A percentile compares a stretch with the other conserved stretches of the same genome.
phyloP scores from a whole-genome alignment of 2,329 filamentous ascomycete species.

The Cercospora berteroae region DNA sequence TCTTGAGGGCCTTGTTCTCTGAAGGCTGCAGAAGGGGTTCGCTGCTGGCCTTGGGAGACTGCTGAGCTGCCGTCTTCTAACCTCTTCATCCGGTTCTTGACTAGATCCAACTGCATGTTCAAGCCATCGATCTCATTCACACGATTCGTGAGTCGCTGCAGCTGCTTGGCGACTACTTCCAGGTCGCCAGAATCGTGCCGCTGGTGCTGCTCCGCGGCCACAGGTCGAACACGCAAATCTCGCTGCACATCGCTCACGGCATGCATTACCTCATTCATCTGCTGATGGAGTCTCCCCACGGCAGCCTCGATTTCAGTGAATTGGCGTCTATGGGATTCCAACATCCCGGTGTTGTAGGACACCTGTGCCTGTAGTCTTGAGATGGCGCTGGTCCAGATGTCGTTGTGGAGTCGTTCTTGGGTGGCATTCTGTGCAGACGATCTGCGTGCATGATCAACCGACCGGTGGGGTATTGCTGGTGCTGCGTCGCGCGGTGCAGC shows the following conservation, averaged over 20 bases:
- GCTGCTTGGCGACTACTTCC: slow-evolving; percentile 46
- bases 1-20: slow-evolving; percentile 12
- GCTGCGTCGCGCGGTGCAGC: slow-evolving; percentile 27
- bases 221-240: slow-evolving; percentile 36
- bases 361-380: slow-evolving; percentile 50
- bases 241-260: slow-evolving; percentile 40
- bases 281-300: slow-evolving; percentile 42
- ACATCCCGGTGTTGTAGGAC: slow-evolving; percentile 45
- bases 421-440: slow-evolving; percentile 13
- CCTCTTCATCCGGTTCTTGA: slow-evolving; percentile 48
- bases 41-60: slow-evolving; percentile 5
- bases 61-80: slow-evolving; percentile 31
- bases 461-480: slow-evolving; percentile 13
- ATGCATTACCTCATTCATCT: slow-evolving; percentile 39
- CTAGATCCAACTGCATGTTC: slow-evolving; percentile 48
- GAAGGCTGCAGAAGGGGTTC: slow-evolving; percentile 7
- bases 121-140: slow-evolving; percentile 49
- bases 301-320: slow-evolving; percentile 44
- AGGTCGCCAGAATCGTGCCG: slow-evolving; percentile 40
- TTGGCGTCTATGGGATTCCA: slow-evolving; percentile 43
- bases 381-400: slow-evolving; percentile 42
- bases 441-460: slow-evolving; percentile 18
- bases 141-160: slow-evolving; percentile 41
- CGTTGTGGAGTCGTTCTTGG: slow-evolving; percentile 24
- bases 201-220: slow-evolving; percentile 16